A percentile compares a stretch with the other conserved stretches of the same genome.
These are phyloP conservation scores for Candida khao-thaluensis DNA, from an alignment of 805 yeast species.

Conservation along the genomic window DNA sequence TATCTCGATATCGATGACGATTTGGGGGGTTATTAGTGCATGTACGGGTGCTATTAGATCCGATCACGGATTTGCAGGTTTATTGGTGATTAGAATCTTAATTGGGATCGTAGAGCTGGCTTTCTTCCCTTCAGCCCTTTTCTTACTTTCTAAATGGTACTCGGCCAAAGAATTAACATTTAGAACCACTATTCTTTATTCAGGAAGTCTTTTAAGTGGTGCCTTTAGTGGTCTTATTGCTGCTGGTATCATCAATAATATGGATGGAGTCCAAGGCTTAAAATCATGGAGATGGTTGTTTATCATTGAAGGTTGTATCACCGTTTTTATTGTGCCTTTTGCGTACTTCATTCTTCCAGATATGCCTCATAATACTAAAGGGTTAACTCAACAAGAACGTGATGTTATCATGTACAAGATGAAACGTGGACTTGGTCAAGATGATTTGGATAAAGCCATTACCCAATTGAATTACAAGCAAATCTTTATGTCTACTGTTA, in stretches of 20 bases:
- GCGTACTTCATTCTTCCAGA: conserved; percentile 52
- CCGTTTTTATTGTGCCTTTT: conserved; percentile 44
- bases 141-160: conserved; percentile 56
- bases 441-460: conserved; percentile 35
- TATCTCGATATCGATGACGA: conserved; percentile 48
- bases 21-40: conserved; percentile 51
- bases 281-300: conserved; percentile 58
- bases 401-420: conserved; percentile 43
- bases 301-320: conserved; percentile 54
- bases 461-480: conserved; percentile 34
- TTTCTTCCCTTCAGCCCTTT: conserved; percentile 47
- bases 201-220: conserved; percentile 52
- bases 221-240: conserved; percentile 57
- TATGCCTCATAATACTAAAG: conserved; percentile 50
- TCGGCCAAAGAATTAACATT: conserved; percentile 48
- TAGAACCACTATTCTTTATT: conserved; percentile 49
- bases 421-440: conserved; percentile 39
- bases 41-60: conserved; percentile 47
- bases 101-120: conserved; percentile 50
- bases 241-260: conserved; percentile 48
- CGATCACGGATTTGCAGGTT: conserved; percentile 35
- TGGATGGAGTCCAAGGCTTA: conserved; percentile 40
- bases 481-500: conserved; percentile 35
- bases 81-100: conserved; percentile 46
- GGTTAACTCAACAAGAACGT: conserved; percentile 44